A percentile compares a stretch with the other conserved stretches of the same genome.
Evolutionary conservation across 257 asterid species (phyloP).

Genomic region (Fraxinus quadrangulata): DNA sequence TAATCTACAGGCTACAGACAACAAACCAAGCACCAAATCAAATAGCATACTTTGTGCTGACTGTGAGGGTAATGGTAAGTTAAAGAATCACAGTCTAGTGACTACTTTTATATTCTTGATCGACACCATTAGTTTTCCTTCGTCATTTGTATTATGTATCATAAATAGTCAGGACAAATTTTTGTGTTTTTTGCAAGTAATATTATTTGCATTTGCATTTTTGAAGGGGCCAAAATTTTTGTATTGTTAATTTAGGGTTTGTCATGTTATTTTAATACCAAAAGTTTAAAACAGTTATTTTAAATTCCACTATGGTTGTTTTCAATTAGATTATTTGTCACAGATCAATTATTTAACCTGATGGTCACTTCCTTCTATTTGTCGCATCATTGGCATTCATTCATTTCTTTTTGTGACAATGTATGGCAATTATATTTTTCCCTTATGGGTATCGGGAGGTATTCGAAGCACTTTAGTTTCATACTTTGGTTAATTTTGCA

Average conservation of each 20-base stretch:
- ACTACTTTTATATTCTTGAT: not conserved
- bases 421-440: not conserved
- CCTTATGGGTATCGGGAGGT: not conserved
- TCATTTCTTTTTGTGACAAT: not conserved
- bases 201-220: not conserved
- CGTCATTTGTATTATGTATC: not conserved
- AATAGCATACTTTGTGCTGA: conserved; percentile 51
- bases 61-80: conserved; percentile 63
- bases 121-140: not conserved
- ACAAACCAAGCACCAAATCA: conserved; percentile 30
- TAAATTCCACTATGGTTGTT: not conserved
- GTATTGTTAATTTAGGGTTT: not conserved
- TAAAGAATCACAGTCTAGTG: not conserved
- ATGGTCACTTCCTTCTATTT: not conserved
- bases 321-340: not conserved
- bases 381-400: not conserved
- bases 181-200: not conserved
- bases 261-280: not conserved
- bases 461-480: not conserved
- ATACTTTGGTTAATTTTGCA: not conserved
- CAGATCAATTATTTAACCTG: not conserved
- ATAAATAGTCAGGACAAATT: not conserved
- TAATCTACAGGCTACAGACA: conserved; percentile 42
- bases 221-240: not conserved
- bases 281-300: not conserved